Evolutionary conservation across 1,284 basidiomycete genomes (phyloP), one percentile per base, ranked within the genome.

Genomic region (Lentinus polychrous): DNA sequence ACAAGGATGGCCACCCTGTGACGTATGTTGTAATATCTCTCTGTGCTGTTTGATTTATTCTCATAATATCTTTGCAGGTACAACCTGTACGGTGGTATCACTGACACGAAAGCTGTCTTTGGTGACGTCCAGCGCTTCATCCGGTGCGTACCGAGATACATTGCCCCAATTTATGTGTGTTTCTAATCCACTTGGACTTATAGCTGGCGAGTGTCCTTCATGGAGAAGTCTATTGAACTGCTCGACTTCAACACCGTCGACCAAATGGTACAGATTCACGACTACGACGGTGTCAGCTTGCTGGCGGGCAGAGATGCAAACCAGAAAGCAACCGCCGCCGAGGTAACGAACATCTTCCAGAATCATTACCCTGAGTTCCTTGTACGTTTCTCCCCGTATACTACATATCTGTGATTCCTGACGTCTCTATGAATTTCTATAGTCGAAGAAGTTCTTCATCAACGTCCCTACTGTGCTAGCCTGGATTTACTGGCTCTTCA

Each of bases 401-500:
- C 18, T 15, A 36, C 43, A 35, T 15, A 11, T 23, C 39, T 42
- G 46, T 39, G 40, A 45, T 36, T 20, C 15, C 14, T 48, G 36
- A 43, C 43, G 34, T 22, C 15, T n/a, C 17, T 23, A 43, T 11
- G 40, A 20, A 24, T 18, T 40, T 33, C 14, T 17, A n/a, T 55
- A 86, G 83, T 74, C 76, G 54, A 75, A 75, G 60, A 90, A 90
- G 61, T 86, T 82, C 68, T 89, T 90, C 59, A 72, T 90, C 58
- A 87, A 87, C 57, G 84, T 90, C 12, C 86, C 87, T 0, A 75
- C 76, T 2, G 60, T 85, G 50, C 70, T 88, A 55, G 76, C 79
- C 32, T 90, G 86, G 86, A 74, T 90, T 50, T 90, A 87, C 68
- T 88, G 84, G 85, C 58, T 79, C n/a, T 88, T 89, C 72, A 89